Evolutionary conservation across 768 basidiomycete genomes (phyloP).

Genomic region (Vararia minispora): DNA sequence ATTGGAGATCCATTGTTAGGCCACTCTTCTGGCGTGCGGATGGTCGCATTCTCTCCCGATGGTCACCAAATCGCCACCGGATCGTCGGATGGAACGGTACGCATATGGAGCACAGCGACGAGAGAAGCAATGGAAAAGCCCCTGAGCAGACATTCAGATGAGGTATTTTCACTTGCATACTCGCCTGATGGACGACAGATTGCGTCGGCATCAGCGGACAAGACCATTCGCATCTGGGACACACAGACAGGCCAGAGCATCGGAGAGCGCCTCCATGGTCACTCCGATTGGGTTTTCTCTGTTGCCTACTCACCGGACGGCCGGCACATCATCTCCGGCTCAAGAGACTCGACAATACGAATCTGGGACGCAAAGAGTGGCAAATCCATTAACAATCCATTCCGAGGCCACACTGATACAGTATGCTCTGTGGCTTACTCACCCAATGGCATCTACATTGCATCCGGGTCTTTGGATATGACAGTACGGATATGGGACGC

Average conservation of each 20-base stretch:
- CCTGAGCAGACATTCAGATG: conserved; percentile 36
- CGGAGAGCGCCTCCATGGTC: not conserved
- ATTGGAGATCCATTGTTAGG: not conserved
- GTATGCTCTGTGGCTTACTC: conserved; percentile 42
- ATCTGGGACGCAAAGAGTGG: conserved; percentile 32
- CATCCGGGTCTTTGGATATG: conserved; percentile 4
- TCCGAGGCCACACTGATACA: conserved; percentile 37
- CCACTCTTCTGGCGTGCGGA: not conserved
- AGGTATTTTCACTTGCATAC: conserved; percentile 40
- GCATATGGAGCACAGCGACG: conserved; percentile 35
- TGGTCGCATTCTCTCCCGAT: not conserved
- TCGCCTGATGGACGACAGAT: conserved; percentile 20
- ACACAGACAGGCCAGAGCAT: not conserved
- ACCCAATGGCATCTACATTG: conserved; percentile 16
- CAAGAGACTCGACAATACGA: conserved; percentile 35
- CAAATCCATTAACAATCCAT: conserved; percentile 18
- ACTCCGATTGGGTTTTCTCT: not conserved
- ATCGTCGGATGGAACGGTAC: conserved; percentile 34
- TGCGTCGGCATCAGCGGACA: conserved; percentile 1
- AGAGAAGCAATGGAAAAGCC: conserved; percentile 17
- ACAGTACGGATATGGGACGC: conserved; percentile 8
- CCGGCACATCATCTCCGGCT: conserved; percentile 16
- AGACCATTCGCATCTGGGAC: conserved; percentile 8
- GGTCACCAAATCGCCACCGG: conserved; percentile 15
- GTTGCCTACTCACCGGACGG: conserved; percentile 1